These are phyloP conservation scores for Boletellus sp. DNA, from an alignment of 768 basidiomycete genomes.

Conservation along the genomic window DNA sequence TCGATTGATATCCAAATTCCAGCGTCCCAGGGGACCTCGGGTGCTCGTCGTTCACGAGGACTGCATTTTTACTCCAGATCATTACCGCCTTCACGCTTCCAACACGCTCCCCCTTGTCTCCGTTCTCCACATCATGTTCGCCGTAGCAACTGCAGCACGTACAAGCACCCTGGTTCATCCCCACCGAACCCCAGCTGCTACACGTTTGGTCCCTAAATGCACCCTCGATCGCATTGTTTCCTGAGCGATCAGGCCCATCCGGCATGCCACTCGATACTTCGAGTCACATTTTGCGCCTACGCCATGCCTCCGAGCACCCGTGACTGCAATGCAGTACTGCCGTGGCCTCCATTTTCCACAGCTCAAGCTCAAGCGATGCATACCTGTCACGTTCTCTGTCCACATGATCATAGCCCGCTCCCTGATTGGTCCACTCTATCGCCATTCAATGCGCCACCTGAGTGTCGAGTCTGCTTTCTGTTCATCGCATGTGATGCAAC, in stretches of 20 bases:
- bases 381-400: neutral
- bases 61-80: constrained; percentile 6
- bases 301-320: constrained; percentile 4
- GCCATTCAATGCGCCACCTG: constrained; percentile 12
- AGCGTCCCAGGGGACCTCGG: neutral
- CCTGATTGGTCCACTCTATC: constrained; percentile 20
- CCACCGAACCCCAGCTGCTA: constrained; percentile 8
- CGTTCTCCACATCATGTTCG: constrained; percentile 14
- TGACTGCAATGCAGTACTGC: constrained; percentile 13
- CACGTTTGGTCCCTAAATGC: constrained; percentile 1
- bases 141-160: constrained; percentile 12
- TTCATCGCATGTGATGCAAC: constrained; percentile 12
- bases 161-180: constrained; percentile 9
- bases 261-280: neutral
- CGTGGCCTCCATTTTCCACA: constrained; percentile 12
- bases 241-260: constrained; percentile 20
- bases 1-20: neutral
- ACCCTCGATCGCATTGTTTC: neutral
- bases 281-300: constrained; percentile 5
- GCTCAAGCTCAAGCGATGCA: constrained; percentile 1
- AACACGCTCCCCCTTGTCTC: constrained; percentile 16
- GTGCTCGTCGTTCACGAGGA: constrained; percentile 3
- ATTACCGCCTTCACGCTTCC: constrained; percentile 26
- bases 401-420: constrained; percentile 9
- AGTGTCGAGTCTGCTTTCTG: constrained; percentile 11